A percentile compares a stretch with the other conserved stretches of the same genome.
These are phyloP conservation scores for Lichtheimia ornata DNA, from an alignment of 371 early-diverging fungal species.

Conservation along the genomic window DNA sequence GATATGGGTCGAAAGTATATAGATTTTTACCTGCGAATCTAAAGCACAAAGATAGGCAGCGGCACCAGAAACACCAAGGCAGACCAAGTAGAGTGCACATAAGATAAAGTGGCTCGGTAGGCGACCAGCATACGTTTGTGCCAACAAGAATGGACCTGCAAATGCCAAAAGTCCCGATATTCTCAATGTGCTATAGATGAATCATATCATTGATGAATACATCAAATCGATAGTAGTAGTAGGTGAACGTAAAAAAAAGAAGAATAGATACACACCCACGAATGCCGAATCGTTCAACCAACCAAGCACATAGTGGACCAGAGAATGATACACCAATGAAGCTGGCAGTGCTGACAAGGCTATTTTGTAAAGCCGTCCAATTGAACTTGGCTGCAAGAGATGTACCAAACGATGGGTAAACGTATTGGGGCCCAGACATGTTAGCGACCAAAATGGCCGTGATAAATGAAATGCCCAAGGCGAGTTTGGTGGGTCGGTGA, in stretches of 20 bases:
- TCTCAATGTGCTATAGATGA: slow-evolving; percentile 28
- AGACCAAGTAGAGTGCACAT: slow-evolving; percentile 35
- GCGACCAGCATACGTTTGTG: slow-evolving; percentile 42
- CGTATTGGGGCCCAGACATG: slow-evolving; percentile 50
- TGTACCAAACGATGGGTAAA: slow-evolving; percentile 46
- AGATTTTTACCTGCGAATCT: slow-evolving; percentile 40
- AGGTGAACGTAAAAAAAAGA: neutral
- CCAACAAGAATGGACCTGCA: slow-evolving; percentile 33
- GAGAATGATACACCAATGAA: slow-evolving; percentile 50
- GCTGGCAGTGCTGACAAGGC: slow-evolving; percentile 49
- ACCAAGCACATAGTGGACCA: slow-evolving; percentile 45
- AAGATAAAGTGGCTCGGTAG: slow-evolving; percentile 31
- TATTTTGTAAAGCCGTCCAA: slow-evolving; percentile 44
- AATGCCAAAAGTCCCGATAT: slow-evolving; percentile 36
- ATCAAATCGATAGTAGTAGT: neutral
- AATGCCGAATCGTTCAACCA: slow-evolving; percentile 33
- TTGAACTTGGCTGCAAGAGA: slow-evolving; percentile 33
- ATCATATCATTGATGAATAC: neutral
- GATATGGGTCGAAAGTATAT: neutral
- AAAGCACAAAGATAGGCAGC: slow-evolving; percentile 45
- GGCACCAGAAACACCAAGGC: slow-evolving; percentile 39
- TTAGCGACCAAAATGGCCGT: slow-evolving; percentile 41
- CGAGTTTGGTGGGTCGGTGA: slow-evolving; percentile 1
- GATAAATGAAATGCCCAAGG: slow-evolving; percentile 25
- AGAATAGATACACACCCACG: slow-evolving; percentile 19